Evolutionary conservation across 78 protist genomes (phyloP), one percentile per base, ranked within the genome.

Genomic region (Mantamonas sphyraenae): DNA sequence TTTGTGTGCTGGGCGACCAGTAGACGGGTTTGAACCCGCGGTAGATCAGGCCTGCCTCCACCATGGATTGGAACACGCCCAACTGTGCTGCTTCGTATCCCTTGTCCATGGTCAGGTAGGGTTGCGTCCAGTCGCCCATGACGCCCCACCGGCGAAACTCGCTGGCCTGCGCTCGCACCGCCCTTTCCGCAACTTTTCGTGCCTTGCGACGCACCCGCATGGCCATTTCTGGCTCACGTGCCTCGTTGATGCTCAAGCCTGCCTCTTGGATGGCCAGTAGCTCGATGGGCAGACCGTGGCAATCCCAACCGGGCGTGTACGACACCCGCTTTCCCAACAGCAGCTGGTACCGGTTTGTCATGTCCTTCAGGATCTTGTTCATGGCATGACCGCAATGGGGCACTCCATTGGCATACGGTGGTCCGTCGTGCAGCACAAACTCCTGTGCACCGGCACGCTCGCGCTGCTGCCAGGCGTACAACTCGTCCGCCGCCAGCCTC

Each of bases 241-340:
- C n/a, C n/a, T n/a, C n/a, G n/a, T n/a, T n/a, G n/a, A n/a, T n/a
- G n/a, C n/a, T n/a, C n/a, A n/a, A n/a, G n/a, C n/a, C n/a, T n/a
- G n/a, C n/a, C n/a, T 12, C 30, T 42, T 79, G 45, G n/a, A 80
- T 64, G 26, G 82, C 96, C 73, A 88, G 80, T 20, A 79, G 77
- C 66, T 93, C 97, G 68, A 93, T 90, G 39, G 97, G 97, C 42
- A 93, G 72, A n/a, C 97, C 97, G 66, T 93, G 97, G 73, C 95
- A 90, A 65, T 93, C 97, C 94, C 94, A 89, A 19, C 94, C 94
- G 19, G 94, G 74, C 43, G 73, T 74, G 72, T 67, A 83, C 37
- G 65, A 72, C 0, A 80, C 85, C 26, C 47, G 38, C 31, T 57
- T 26, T 34, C 93, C 93, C 9, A 69, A 45, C 51, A 93, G 43